Evolutionary conservation across 208 protist species (phyloP).

Genomic region (Wallacemonas sp.): DNA sequence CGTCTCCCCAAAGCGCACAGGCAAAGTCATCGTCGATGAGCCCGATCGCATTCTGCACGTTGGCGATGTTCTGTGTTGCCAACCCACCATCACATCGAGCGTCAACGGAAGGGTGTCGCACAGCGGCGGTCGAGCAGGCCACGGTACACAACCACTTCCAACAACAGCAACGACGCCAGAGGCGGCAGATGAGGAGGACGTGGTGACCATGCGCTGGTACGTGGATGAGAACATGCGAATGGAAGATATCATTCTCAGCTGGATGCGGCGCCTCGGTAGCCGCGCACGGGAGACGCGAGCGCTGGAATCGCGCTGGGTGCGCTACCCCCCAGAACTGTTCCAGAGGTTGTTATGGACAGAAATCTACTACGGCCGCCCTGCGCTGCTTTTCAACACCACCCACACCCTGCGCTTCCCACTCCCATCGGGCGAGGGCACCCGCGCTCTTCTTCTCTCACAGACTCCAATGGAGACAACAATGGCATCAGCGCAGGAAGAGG

Average conservation of each 20-base stretch:
- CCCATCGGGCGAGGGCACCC: not conserved
- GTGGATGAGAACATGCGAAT: slow-evolving; percentile 34
- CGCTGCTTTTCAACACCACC: not conserved
- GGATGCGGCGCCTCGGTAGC: slow-evolving; percentile 49
- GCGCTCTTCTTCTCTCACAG: too few species aligned
- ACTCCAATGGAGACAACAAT: too few species aligned
- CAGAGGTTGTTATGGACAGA: not conserved
- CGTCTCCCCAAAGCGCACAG: too few species aligned
- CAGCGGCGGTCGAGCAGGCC: too few species aligned
- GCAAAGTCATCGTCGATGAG: too few species aligned
- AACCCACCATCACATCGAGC: slow-evolving; percentile 3
- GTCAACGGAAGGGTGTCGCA: too few species aligned
- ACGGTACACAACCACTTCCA: too few species aligned
- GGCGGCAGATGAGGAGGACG: too few species aligned
- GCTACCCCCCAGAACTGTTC: slow-evolving; percentile 23
- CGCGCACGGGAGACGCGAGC: slow-evolving; percentile 41
- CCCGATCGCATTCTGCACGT: slow-evolving; percentile 31
- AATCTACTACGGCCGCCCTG: slow-evolving; percentile 11
- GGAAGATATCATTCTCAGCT: slow-evolving; percentile 47
- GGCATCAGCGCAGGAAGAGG: slow-evolving; percentile 19
- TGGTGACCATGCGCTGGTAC: slow-evolving; percentile 48
- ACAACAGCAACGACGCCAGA: too few species aligned
- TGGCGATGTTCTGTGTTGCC: slow-evolving; percentile 41
- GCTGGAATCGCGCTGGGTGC: slow-evolving; percentile 42
- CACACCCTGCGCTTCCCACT: not conserved